A percentile compares a stretch with the other conserved stretches of the same genome.
Evolutionary conservation across 2,329 filamentous ascomycete species (phyloP).

Genomic region (Fusarium nelsonii): DNA sequence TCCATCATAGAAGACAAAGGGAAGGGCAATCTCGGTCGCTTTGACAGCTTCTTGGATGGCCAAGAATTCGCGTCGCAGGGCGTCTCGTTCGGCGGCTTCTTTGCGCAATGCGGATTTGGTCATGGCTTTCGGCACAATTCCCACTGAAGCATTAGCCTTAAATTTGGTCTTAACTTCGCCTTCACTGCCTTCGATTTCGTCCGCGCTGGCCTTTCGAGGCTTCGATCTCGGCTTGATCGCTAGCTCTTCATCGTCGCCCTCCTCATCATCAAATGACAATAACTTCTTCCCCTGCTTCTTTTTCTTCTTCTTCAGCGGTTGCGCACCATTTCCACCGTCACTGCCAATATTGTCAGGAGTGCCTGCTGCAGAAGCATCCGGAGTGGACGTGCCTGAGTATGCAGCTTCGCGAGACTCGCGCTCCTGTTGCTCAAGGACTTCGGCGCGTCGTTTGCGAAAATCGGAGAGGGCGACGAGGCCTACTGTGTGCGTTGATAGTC

Average conservation of each 20-base stretch:
- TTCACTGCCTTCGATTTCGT: constrained; percentile 49
- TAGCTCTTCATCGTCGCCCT: constrained; percentile 66
- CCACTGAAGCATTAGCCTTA: constrained; percentile 71
- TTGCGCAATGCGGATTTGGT: constrained; percentile 81
- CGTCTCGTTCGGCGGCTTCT: constrained; percentile 82
- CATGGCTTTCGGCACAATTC: constrained; percentile 73
- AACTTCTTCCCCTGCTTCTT: constrained; percentile 61
- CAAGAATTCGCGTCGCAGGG: constrained; percentile 85
- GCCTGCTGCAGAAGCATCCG: constrained; percentile 62
- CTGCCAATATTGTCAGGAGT: constrained; percentile 61
- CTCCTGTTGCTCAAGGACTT: constrained; percentile 92
- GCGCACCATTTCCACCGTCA: constrained; percentile 47
- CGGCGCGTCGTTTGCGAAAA: constrained; percentile 94
- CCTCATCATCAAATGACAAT: constrained; percentile 77
- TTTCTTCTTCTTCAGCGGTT: constrained; percentile 54
- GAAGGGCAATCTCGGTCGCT: constrained; percentile 87
- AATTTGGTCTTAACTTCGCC: constrained; percentile 59
- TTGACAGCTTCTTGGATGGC: constrained; percentile 87
- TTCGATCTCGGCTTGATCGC: constrained; percentile 48
- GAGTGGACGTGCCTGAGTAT: constrained; percentile 60
- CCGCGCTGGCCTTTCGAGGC: constrained; percentile 54
- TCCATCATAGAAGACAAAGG: constrained; percentile 97
- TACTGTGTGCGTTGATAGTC: constrained; percentile 87
- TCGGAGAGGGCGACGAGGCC: constrained; percentile 92
- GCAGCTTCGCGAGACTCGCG: constrained; percentile 78